These are phyloP conservation scores for Candida caryicola DNA, from an alignment of 805 yeast genomes.

Conservation along the genomic window DNA sequence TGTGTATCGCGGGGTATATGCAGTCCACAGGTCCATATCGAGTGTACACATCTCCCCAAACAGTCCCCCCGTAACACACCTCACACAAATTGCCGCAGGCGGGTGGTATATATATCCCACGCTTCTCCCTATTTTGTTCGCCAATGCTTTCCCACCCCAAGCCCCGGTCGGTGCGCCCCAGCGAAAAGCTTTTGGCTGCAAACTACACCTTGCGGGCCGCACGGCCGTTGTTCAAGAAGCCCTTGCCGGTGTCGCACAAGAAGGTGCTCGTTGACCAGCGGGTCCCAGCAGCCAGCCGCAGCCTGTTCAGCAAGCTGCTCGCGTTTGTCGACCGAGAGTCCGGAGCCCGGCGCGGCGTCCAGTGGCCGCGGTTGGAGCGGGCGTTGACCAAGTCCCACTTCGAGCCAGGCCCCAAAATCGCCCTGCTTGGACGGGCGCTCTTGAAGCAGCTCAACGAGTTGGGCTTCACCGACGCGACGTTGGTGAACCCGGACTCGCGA, in stretches of 20 bases:
- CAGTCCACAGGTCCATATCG: too few species aligned
- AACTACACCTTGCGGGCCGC: neutral
- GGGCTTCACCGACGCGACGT: slow-evolving; percentile 8
- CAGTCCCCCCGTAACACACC: too few species aligned
- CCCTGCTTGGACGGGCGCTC: slow-evolving; percentile 9
- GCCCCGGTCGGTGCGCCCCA: neutral
- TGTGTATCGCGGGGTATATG: too few species aligned
- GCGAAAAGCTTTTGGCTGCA: neutral
- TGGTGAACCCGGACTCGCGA: slow-evolving; percentile 1
- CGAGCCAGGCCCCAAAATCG: neutral
- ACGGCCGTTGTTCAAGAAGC: neutral
- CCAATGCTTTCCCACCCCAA: neutral
- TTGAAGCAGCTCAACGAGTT: slow-evolving; percentile 10
- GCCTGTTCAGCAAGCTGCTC: neutral
- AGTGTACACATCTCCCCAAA: too few species aligned
- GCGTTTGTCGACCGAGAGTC: neutral
- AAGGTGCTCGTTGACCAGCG: neutral
- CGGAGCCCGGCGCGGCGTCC: neutral
- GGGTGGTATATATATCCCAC: too few species aligned
- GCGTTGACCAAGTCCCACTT: neutral
- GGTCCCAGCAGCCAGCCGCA: neutral
- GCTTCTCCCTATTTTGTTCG: too few species aligned
- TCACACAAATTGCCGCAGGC: too few species aligned
- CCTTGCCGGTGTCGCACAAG: neutral
- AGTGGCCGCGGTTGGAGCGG: slow-evolving; percentile 2